Evolutionary conservation across 495 filamentous ascomycete genomes (phyloP).

Genomic region (Penicillium salamii): DNA sequence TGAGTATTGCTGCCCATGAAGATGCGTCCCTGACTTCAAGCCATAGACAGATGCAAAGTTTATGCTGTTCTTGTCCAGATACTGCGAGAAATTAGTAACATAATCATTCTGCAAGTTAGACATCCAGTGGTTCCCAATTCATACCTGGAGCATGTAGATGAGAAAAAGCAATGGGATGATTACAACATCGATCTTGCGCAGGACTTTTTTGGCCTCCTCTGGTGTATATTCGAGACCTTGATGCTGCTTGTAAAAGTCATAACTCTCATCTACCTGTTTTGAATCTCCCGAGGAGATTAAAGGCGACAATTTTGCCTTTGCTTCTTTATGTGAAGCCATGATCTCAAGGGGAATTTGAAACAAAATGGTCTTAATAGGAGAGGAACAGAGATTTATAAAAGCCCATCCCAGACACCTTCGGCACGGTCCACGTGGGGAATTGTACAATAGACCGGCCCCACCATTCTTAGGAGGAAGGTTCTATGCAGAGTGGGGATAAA

Average conservation of each 20-base stretch:
- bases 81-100: slow-evolving; percentile 35
- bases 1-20: slow-evolving; percentile 55
- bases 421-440: background rate
- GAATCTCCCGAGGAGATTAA: slow-evolving; percentile 5
- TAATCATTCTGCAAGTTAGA: background rate
- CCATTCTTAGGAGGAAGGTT: background rate
- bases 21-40: slow-evolving; percentile 46
- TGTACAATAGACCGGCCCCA: slow-evolving; percentile 1
- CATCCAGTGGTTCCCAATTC: background rate
- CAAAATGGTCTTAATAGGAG: background rate
- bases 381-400: background rate
- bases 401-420: background rate
- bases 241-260: slow-evolving; percentile 22
- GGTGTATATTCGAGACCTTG: slow-evolving; percentile 36
- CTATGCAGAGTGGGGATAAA: background rate
- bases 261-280: slow-evolving; percentile 23
- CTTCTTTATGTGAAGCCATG: slow-evolving; percentile 9
- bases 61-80: slow-evolving; percentile 59
- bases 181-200: slow-evolving; percentile 53
- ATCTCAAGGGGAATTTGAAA: background rate
- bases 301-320: slow-evolving; percentile 11
- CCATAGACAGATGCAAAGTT: slow-evolving; percentile 62
- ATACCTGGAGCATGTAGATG: slow-evolving; percentile 47
- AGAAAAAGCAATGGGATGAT: slow-evolving; percentile 55
- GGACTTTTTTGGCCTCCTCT: slow-evolving; percentile 45